Evolutionary conservation across 768 basidiomycete species (phyloP).

Genomic region (Lactifluus echinatus): DNA sequence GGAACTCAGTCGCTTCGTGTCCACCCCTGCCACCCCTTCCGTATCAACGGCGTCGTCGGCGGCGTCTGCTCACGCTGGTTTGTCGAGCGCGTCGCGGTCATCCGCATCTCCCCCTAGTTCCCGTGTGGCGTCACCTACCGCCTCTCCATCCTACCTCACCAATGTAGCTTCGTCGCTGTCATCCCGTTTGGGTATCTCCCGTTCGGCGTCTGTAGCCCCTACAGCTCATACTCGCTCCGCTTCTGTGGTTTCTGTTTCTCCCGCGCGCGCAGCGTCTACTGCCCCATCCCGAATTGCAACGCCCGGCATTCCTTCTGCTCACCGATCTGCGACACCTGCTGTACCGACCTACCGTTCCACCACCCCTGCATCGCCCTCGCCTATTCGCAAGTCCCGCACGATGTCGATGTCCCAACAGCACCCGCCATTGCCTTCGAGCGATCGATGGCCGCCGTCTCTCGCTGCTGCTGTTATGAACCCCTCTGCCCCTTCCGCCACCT

Average conservation of each 20-base stretch:
- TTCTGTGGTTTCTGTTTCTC: conserved; percentile 14
- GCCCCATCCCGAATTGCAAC: conserved; percentile 12
- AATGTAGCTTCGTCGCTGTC: conserved; percentile 5
- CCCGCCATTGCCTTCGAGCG: conserved; percentile 9
- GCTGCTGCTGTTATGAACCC: conserved; percentile 7
- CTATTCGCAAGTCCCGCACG: conserved; percentile 19
- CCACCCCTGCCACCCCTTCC: conserved; percentile 10
- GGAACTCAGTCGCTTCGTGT: conserved; percentile 19
- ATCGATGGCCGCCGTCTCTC: conserved; percentile 11
- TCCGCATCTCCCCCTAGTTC: conserved; percentile 17
- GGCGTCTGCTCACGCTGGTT: conserved; percentile 17
- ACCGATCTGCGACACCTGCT: conserved; percentile 14
- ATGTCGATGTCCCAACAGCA: conserved; percentile 17
- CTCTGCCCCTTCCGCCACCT: conserved; percentile 11
- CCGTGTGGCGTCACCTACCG: conserved; percentile 20
- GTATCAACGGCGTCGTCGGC: conserved; percentile 11
- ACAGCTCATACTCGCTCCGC: conserved; percentile 9
- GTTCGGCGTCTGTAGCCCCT: conserved; percentile 15
- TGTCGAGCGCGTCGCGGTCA: conserved; percentile 19
- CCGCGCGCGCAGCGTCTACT: conserved; percentile 11
- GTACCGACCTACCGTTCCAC: conserved; percentile 9
- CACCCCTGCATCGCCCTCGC: conserved; percentile 13
- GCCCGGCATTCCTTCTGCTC: conserved; percentile 13
- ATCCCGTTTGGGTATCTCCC: conserved; percentile 12
- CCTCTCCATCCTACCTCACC: conserved; percentile 8